These are phyloP conservation scores for Wickerhamomyces bisporus DNA, from an alignment of 805 yeast genomes.

Conservation along the genomic window DNA sequence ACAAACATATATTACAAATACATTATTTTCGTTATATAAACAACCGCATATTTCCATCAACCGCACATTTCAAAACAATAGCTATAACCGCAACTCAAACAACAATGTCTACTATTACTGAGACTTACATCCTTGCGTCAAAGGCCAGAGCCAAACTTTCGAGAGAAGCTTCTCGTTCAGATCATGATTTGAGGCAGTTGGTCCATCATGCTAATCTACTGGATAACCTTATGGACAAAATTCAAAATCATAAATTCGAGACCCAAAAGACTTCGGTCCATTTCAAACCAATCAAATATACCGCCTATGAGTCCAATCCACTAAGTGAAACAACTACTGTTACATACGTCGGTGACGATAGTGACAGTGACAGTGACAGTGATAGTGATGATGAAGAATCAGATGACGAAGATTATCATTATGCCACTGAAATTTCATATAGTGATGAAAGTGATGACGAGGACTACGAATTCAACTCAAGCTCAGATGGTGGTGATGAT, in stretches of 20 bases:
- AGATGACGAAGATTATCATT: constrained; percentile 10
- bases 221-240: constrained; percentile 21
- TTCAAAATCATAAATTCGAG: constrained; percentile 13
- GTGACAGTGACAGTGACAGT: constrained; percentile 10
- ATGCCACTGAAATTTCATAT: constrained; percentile 5
- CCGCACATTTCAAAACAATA: no score
- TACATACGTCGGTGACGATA: background rate
- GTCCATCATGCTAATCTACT: constrained; percentile 25
- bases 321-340: constrained; percentile 4
- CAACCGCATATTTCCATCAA: no score
- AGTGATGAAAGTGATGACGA: constrained; percentile 7
- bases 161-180: constrained; percentile 20
- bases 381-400: constrained; percentile 14
- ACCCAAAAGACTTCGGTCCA: background rate
- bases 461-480: constrained; percentile 7
- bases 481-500: constrained; percentile 11
- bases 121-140: constrained; percentile 20
- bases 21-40: no score
- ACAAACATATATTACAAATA: no score
- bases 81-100: no score
- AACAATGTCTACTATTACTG: constrained; percentile 18
- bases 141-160: constrained; percentile 22
- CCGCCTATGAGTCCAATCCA: constrained; percentile 4
- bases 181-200: constrained; percentile 19
- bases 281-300: constrained; percentile 3